Evolutionary conservation across 1,139 yeast genomes (phyloP).

Genomic region (Lodderomyces metapsilosis): DNA sequence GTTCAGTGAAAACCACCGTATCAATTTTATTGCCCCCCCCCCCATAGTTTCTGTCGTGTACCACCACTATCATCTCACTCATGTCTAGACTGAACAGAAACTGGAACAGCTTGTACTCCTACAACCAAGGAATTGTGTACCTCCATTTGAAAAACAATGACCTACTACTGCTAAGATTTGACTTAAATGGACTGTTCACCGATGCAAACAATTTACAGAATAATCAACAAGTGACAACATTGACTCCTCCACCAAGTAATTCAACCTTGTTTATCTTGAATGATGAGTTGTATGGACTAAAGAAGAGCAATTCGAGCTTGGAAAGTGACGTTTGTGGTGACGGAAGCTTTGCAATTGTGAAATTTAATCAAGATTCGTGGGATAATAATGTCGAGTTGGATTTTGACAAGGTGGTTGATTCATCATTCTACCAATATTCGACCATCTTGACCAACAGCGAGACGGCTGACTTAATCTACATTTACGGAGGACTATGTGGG

Average conservation of each 20-base stretch:
- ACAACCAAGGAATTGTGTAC: conserved; percentile 33
- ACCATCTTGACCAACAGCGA: conserved; percentile 30
- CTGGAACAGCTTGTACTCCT: conserved; percentile 41
- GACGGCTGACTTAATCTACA: conserved; percentile 25
- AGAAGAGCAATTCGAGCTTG: conserved; percentile 2
- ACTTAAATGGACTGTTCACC: conserved; percentile 27
- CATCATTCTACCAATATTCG: conserved; percentile 29
- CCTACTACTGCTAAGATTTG: conserved; percentile 33
- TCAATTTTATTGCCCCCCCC: too few relatives aligned
- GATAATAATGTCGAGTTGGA: conserved; percentile 16
- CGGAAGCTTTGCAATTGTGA: conserved; percentile 25
- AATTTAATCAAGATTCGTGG: conserved; percentile 30
- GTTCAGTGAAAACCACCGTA: too few relatives aligned
- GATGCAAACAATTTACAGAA: conserved; percentile 15
- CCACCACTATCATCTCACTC: neutral
- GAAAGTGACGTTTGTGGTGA: conserved; percentile 27
- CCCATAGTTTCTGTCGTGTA: too few relatives aligned
- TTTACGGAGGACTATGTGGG: conserved; percentile 40
- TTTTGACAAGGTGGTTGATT: conserved; percentile 26
- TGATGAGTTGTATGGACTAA: conserved; percentile 30
- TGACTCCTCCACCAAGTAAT: conserved; percentile 32
- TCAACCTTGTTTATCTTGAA: conserved; percentile 32
- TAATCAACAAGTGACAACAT: conserved; percentile 22
- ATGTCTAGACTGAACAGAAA: conserved; percentile 7
- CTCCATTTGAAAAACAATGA: conserved; percentile 38